Conservation (phyloP, 129 eudicot species). For the Flaveria bidentis region DNA sequence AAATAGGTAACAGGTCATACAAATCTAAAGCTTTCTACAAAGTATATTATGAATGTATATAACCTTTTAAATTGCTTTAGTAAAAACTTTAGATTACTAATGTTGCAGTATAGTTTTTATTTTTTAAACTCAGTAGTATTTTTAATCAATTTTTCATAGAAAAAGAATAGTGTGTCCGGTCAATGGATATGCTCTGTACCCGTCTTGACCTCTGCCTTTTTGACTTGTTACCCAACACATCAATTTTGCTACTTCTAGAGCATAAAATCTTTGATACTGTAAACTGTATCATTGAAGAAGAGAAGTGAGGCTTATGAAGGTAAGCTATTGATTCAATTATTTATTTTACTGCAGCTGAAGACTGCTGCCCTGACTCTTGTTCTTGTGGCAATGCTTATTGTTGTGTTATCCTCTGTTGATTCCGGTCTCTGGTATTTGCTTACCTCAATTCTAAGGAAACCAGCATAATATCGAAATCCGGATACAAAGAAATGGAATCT, state of each 20-base stretch:
- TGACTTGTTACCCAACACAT: too few species aligned
- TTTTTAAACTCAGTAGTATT: neutral
- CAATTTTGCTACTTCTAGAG: too few species aligned
- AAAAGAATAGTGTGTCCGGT: too few species aligned
- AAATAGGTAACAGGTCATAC: neutral
- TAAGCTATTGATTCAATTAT: neutral
- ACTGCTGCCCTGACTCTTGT: conserved; percentile 82
- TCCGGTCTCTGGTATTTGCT: conserved; percentile 72
- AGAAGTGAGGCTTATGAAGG: too few species aligned
- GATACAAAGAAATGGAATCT: neutral
- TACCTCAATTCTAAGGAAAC: conserved; percentile 54
- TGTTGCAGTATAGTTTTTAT: neutral
- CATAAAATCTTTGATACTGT: too few species aligned
- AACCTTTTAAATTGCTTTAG: neutral
- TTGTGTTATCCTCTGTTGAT: conserved; percentile 80
- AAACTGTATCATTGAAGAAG: too few species aligned
- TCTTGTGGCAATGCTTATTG: conserved; percentile 82
- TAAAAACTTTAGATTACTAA: neutral
- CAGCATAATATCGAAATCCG: conserved; percentile 31
- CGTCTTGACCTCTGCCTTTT: too few species aligned
- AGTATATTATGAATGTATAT: neutral
- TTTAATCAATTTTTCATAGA: too few species aligned
- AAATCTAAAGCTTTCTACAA: neutral
- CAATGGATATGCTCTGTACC: too few species aligned
- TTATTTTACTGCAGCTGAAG: conserved; percentile 61